phyloP scores from a whole-genome alignment of 441 rosid species.

The Populus trichocarpa region DNA sequence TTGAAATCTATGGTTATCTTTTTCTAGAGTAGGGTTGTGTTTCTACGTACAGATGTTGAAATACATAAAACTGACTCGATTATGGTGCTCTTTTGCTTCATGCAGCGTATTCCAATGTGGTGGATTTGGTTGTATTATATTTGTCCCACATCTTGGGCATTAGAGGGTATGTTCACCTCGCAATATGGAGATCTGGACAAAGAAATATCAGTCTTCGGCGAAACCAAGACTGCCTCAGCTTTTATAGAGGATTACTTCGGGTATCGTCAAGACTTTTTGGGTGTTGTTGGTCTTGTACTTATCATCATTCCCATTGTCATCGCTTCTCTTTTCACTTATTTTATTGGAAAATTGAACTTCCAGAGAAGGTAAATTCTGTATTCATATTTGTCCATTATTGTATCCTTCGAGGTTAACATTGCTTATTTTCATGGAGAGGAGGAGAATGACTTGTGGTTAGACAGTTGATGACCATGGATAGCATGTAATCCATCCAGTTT shows the following conservation, averaged over 20 bases:
- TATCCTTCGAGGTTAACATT: no score
- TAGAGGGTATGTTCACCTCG: slow-evolving; percentile 53
- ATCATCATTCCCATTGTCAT: slow-evolving; percentile 36
- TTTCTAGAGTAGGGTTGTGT: no score
- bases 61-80: not conserved
- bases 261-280: slow-evolving; percentile 30
- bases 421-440: no score
- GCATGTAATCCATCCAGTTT: no score
- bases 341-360: slow-evolving; percentile 50
- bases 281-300: slow-evolving; percentile 36
- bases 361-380: slow-evolving; percentile 41
- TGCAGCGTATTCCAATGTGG: slow-evolving; percentile 63
- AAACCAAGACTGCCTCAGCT: slow-evolving; percentile 34
- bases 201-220: slow-evolving; percentile 49
- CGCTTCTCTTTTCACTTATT: slow-evolving; percentile 55
- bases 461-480: no score
- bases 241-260: slow-evolving; percentile 56
- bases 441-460: no score
- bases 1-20: no score
- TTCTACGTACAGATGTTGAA: no score
- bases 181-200: slow-evolving; percentile 51
- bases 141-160: slow-evolving; percentile 63
- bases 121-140: slow-evolving; percentile 65
- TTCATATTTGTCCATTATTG: no score
- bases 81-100: not conserved